Evolutionary conservation across 352 stramenopile genomes (phyloP).

Genomic region (Phytopythium ostracodes): DNA sequence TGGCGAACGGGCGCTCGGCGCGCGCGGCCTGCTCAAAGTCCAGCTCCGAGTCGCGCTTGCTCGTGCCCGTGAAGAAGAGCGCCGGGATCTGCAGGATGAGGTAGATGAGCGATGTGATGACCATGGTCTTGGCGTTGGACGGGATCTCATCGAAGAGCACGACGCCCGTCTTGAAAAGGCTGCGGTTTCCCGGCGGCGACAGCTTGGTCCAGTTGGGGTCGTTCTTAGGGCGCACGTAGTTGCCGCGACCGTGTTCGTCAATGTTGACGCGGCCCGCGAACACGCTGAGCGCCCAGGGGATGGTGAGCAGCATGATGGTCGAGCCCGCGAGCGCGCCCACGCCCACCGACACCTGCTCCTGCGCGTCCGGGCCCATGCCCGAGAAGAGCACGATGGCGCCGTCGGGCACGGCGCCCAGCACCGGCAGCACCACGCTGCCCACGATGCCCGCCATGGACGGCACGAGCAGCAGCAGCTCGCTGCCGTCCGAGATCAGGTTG

Average conservation of each 20-base stretch:
- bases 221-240: slow-evolving; percentile 80
- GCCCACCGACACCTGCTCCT: slow-evolving; percentile 94
- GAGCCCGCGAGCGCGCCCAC: slow-evolving; percentile 97
- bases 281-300: slow-evolving; percentile 94
- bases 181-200: slow-evolving; percentile 67
- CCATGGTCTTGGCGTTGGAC: slow-evolving; percentile 90
- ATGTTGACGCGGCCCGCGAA: slow-evolving; percentile 95
- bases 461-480: slow-evolving; percentile 96
- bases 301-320: slow-evolving; percentile 99
- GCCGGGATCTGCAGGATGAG: slow-evolving; percentile 94
- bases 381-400: slow-evolving; percentile 98
- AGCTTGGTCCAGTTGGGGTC: slow-evolving; percentile 81
- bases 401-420: slow-evolving; percentile 96
- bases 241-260: slow-evolving; percentile 77
- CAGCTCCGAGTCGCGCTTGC: slow-evolving; percentile 47
- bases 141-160: slow-evolving; percentile 86
- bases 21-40: slow-evolving; percentile 69
- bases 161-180: slow-evolving; percentile 69
- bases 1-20: slow-evolving; percentile 87
- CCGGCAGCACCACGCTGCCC: slow-evolving; percentile 94
- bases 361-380: slow-evolving; percentile 90
- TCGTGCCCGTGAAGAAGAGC: slow-evolving; percentile 84
- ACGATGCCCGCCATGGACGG: slow-evolving; percentile 95
- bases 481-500: slow-evolving; percentile 98
- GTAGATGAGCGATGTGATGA: slow-evolving; percentile 92